Conservation (phyloP, 768 basidiomycete species). For the Astraeus odoratus region DNA sequence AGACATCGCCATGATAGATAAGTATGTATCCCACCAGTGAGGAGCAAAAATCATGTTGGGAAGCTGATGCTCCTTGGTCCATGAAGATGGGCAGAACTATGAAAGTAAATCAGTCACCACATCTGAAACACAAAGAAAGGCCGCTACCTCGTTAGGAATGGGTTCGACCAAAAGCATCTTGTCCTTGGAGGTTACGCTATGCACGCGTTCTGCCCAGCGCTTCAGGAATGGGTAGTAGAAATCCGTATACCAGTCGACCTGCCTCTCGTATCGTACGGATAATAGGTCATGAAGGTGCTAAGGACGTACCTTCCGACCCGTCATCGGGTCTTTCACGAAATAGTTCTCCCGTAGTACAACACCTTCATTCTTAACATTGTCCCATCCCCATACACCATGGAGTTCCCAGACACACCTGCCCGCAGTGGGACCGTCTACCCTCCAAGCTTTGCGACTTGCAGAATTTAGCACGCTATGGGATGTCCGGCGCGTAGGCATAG, state of each 20-base stretch:
- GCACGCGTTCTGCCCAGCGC: conserved; percentile 59
- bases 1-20: not conserved
- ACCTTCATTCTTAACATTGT: conserved; percentile 52
- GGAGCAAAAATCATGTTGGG: conserved; percentile 64
- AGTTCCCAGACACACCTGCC: conserved; percentile 81
- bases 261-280: conserved; percentile 1
- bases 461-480: conserved; percentile 55
- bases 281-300: not conserved
- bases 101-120: conserved; percentile 3
- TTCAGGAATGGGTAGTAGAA: conserved; percentile 75
- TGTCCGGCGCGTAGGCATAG: conserved; percentile 71
- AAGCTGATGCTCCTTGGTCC: conserved; percentile 60
- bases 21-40: conserved; percentile 49
- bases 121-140: not conserved
- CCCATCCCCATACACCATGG: conserved; percentile 94
- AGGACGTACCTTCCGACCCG: conserved; percentile 47
- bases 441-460: conserved; percentile 59
- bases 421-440: conserved; percentile 60
- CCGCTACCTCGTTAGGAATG: conserved; percentile 86
- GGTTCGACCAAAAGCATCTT: conserved; percentile 75
- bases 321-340: conserved; percentile 64
- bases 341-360: conserved; percentile 82
- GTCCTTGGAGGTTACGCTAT: conserved; percentile 37
- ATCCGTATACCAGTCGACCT: conserved; percentile 86
- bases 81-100: conserved; percentile 75